Percentiles rank a stretch among this genome's conserved stretches.
Evolutionary conservation across 352 stramenopile species (phyloP).

Genomic region (Globisporangium okanoganense): DNA sequence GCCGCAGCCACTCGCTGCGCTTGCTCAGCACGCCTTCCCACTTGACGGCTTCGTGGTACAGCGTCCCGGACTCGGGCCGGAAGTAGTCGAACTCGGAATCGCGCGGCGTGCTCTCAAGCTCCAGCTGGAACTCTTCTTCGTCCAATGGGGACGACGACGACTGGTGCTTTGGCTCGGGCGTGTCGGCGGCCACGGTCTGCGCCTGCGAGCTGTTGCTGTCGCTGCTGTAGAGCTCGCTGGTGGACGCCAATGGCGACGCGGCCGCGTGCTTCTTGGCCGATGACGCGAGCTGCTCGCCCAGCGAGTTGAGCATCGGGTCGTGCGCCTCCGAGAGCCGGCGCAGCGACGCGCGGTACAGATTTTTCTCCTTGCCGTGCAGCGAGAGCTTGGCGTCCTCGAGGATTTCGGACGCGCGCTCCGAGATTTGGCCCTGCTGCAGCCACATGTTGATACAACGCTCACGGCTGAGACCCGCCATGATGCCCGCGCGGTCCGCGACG

Average conservation of each 20-base stretch:
- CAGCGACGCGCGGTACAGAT: constrained; percentile 65
- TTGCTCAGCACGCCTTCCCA: constrained; percentile 82
- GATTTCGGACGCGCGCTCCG: constrained; percentile 76
- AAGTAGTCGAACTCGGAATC: constrained; percentile 33
- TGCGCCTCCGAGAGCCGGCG: constrained; percentile 61
- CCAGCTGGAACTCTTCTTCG: constrained; percentile 5
- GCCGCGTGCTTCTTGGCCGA: constrained; percentile 23
- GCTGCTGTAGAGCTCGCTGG: constrained; percentile 18
- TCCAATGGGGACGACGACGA: not conserved
- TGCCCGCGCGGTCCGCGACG: constrained; percentile 1
- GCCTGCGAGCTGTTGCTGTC: constrained; percentile 3
- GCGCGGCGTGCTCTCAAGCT: constrained; percentile 13
- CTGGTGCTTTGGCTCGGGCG: not conserved
- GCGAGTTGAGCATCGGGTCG: constrained; percentile 59
- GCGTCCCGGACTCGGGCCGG: constrained; percentile 51
- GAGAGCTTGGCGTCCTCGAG: constrained; percentile 77
- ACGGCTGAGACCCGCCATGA: constrained; percentile 25
- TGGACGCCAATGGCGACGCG: constrained; percentile 6
- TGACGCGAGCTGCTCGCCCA: constrained; percentile 56
- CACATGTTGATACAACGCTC: constrained; percentile 81
- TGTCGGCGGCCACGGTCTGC: not conserved
- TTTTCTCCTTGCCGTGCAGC: constrained; percentile 79
- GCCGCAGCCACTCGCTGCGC: constrained; percentile 79
- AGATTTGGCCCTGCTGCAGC: constrained; percentile 77
- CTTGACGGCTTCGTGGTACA: constrained; percentile 80